phyloP scores from a whole-genome alignment of 2,329 filamentous ascomycete genomes.

The Microascus cirrosus region DNA sequence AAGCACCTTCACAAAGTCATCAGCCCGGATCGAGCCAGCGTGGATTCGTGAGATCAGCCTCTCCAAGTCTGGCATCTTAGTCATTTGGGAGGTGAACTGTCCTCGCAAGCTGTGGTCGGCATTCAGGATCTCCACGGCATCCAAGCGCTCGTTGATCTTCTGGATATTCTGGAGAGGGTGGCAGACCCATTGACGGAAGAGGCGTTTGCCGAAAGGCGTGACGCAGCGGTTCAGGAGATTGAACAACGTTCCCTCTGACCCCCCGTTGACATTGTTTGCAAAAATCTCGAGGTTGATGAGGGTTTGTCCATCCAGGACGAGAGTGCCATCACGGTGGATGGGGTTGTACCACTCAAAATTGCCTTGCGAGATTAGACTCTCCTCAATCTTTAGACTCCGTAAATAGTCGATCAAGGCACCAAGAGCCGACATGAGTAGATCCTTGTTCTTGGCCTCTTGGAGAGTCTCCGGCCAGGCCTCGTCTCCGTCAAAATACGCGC shows the following conservation, averaged over 20 bases:
- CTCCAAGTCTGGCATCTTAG: slow-evolving; percentile 88
- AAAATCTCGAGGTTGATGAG: slow-evolving; percentile 98
- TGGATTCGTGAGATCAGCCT: slow-evolving; percentile 90
- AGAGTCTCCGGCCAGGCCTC: slow-evolving; percentile 66
- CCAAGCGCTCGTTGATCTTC: slow-evolving; percentile 86
- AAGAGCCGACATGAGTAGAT: slow-evolving; percentile 79
- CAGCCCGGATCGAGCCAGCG: slow-evolving; percentile 76
- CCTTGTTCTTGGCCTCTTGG: slow-evolving; percentile 61
- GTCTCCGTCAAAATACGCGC: slow-evolving; percentile 64
- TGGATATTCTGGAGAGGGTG: slow-evolving; percentile 80
- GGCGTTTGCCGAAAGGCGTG: slow-evolving; percentile 91
- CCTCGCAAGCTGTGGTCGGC: slow-evolving; percentile 71
- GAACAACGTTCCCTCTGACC: slow-evolving; percentile 78
- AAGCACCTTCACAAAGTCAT: slow-evolving; percentile 86
- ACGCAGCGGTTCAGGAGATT: slow-evolving; percentile 85
- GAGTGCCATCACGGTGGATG: slow-evolving; percentile 78
- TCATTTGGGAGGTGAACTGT: slow-evolving; percentile 77
- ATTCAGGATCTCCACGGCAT: slow-evolving; percentile 89
- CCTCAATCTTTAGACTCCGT: slow-evolving; percentile 76
- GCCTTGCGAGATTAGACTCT: slow-evolving; percentile 73
- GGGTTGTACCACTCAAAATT: slow-evolving; percentile 90
- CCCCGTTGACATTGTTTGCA: slow-evolving; percentile 81
- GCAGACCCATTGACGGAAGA: slow-evolving; percentile 95
- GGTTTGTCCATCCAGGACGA: slow-evolving; percentile 91
- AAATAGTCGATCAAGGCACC: slow-evolving; percentile 85